Conservation (phyloP, 768 basidiomycete genomes). For the Piloderma croceum region DNA sequence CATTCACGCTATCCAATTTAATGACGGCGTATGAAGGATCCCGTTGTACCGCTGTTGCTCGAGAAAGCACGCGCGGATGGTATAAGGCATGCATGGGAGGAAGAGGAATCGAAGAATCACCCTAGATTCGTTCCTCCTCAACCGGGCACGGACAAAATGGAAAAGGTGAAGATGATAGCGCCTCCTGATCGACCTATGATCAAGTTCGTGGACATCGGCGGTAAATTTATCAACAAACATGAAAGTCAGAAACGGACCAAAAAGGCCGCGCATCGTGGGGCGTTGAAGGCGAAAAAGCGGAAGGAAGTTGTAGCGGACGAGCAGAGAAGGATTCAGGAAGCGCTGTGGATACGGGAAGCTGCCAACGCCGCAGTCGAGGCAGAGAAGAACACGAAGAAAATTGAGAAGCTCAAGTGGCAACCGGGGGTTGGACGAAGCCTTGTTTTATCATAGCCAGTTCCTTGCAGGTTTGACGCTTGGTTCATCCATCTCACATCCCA, state of each 20-base stretch:
- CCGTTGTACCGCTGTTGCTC: constrained; percentile 53
- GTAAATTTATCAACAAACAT: constrained; percentile 57
- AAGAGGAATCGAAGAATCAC: constrained; percentile 34
- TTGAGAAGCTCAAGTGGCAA: too few relatives aligned
- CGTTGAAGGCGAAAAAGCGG: not conserved
- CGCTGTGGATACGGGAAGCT: too few relatives aligned
- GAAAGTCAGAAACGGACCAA: constrained; percentile 47
- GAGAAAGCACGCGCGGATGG: constrained; percentile 41
- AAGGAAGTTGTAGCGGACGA: not conserved
- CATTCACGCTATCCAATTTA: constrained; percentile 1
- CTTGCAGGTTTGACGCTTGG: too few relatives aligned
- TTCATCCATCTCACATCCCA: too few relatives aligned
- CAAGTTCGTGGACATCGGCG: constrained; percentile 70
- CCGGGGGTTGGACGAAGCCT: too few relatives aligned
- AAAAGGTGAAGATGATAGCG: constrained; percentile 31
- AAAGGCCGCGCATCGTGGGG: constrained; percentile 29
- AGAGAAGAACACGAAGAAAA: too few relatives aligned
- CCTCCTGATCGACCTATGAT: constrained; percentile 48
- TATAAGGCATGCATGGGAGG: constrained; percentile 27
- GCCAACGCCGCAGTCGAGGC: too few relatives aligned
- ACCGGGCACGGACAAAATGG: constrained; percentile 32
- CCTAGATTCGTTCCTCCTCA: constrained; percentile 35
- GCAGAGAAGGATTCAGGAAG: too few relatives aligned
- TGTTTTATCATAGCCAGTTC: too few relatives aligned
- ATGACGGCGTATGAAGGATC: constrained; percentile 40